These are phyloP conservation scores for Rickenella mellea DNA, from an alignment of 768 basidiomycete genomes.

Conservation along the genomic window DNA sequence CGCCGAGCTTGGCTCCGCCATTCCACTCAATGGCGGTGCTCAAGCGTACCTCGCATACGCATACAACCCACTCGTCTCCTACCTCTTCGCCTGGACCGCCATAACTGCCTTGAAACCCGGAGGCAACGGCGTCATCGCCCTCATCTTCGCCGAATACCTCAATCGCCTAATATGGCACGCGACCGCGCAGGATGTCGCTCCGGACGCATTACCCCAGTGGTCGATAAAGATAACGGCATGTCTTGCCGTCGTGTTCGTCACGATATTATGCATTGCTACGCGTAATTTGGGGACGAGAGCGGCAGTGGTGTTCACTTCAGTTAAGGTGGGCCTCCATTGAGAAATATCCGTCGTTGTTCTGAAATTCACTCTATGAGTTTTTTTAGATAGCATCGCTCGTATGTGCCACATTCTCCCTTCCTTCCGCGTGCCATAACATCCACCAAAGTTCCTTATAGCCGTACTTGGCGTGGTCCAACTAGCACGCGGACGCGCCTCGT, in stretches of 20 bases:
- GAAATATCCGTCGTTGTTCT: background rate
- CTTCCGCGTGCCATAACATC: constrained; percentile 1
- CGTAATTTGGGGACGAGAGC: constrained; percentile 71
- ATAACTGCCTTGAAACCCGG: constrained; percentile 85
- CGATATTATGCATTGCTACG: constrained; percentile 69
- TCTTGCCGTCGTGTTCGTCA: constrained; percentile 61
- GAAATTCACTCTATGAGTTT: constrained; percentile 1
- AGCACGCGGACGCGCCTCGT: constrained; percentile 57
- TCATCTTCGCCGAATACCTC: constrained; percentile 88
- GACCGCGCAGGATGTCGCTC: constrained; percentile 59
- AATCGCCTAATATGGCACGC: constrained; percentile 82
- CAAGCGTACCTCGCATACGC: constrained; percentile 86
- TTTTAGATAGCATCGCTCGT: constrained; percentile 57
- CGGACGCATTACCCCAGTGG: constrained; percentile 80
- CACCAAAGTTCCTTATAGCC: constrained; percentile 40
- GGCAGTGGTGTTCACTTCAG: constrained; percentile 77
- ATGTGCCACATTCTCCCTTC: constrained; percentile 17
- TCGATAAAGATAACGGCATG: constrained; percentile 82
- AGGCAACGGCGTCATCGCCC: constrained; percentile 72
- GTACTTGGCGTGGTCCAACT: constrained; percentile 74
- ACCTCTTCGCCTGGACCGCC: constrained; percentile 91
- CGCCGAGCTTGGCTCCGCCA: constrained; percentile 84
- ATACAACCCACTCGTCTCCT: constrained; percentile 80
- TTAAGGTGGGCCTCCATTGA: constrained; percentile 51
- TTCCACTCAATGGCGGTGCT: constrained; percentile 66